Conservation (phyloP, 2,329 filamentous ascomycete species). For the Exophiala spinifera region DNA sequence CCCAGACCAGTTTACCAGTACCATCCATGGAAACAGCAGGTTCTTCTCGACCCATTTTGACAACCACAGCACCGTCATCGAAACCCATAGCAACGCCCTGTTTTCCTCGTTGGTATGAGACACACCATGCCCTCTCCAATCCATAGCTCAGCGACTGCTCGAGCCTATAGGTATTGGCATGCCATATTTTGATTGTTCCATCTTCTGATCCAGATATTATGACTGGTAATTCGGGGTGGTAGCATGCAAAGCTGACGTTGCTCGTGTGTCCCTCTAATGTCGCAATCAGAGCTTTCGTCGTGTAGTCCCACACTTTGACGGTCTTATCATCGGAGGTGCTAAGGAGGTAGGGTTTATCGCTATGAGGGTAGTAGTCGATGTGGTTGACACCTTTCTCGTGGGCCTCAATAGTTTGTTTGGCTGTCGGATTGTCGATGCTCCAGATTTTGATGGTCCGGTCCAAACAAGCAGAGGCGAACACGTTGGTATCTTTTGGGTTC, state of each 20-base stretch:
- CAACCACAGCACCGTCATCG: conserved; percentile 94
- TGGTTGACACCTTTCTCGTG: conserved; percentile 99
- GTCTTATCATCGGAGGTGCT: conserved; percentile 96
- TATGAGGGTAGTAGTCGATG: conserved; percentile 78
- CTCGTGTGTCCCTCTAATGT: conserved; percentile 96
- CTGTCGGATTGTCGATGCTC: conserved; percentile 87
- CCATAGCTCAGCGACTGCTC: conserved; percentile 97
- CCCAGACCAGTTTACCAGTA: conserved; percentile 95
- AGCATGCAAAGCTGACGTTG: conserved; percentile 97
- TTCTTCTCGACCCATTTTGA: conserved; percentile 96
- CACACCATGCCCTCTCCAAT: conserved; percentile 94
- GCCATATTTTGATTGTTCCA: conserved; percentile 96
- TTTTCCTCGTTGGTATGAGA: conserved; percentile 89
- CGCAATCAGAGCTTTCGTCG: conserved; percentile 93
- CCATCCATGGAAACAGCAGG: conserved; percentile 96
- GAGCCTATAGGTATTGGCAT: conserved; percentile 93
- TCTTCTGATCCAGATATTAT: conserved; percentile 98
- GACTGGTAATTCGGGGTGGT: conserved; percentile 92
- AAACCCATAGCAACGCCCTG: conserved; percentile 95
- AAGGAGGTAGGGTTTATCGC: conserved; percentile 77
- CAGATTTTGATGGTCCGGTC: conserved; percentile 98
- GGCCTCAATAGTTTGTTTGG: conserved; percentile 95
- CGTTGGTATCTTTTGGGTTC: conserved; percentile 84
- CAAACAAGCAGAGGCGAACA: conserved; percentile 87
- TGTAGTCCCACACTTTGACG: conserved; percentile 99